Base-by-base conservation (phyloP, 2,329 filamentous ascomycete genomes). In the Aspergillus piperis region DNA sequence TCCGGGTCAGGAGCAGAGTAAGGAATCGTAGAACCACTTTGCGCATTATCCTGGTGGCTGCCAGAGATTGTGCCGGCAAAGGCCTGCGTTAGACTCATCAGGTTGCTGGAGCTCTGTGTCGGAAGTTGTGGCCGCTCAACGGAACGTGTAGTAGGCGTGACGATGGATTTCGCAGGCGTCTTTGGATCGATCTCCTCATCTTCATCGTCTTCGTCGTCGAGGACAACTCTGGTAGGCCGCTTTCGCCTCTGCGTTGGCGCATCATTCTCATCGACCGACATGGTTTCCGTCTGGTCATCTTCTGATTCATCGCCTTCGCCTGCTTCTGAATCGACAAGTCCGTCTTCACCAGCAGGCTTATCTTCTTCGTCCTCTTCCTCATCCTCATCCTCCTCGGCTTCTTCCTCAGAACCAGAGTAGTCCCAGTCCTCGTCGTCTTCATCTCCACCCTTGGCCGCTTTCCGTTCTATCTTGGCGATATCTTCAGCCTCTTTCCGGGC, bases 1-100 rank as follows among this genome's bases (percentile, higher is more conserved):
- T 75, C 75, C 23, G 83, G 84, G 13, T 82, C 81, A n/a, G 84
- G 82, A 19, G 85, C 71, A 3, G 72, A 70, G 41, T 68, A 66
- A 1, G 66, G 74, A 47, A 85, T 82, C 19, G 79, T 78, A 8
- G 84, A 66, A 8, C 83, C 84, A 62, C 84, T 81, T 63, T 81
- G 75, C 61, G 82, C 71, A 15, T 67, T 72, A 15, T 75, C 75
- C 2, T 73, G 72, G 52, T 83, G 77, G 61, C 81, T 80, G 39
- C 85, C 87, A 51, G 90, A 92, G 86, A 97, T 90, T 1, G 92
- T 96, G 11, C 91, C 91, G 5, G 90, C 90, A 72, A 96, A 97
- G 63, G 95, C 94, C 69, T 96, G 93, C 0, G 92, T 96, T 48
- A 96, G 82, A 8, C 91, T 90, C 44, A 96, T 74, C 5, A 81